Evolutionary conservation across 306 rosid species (phyloP).

Genomic region (Phaseolus lunatus): DNA sequence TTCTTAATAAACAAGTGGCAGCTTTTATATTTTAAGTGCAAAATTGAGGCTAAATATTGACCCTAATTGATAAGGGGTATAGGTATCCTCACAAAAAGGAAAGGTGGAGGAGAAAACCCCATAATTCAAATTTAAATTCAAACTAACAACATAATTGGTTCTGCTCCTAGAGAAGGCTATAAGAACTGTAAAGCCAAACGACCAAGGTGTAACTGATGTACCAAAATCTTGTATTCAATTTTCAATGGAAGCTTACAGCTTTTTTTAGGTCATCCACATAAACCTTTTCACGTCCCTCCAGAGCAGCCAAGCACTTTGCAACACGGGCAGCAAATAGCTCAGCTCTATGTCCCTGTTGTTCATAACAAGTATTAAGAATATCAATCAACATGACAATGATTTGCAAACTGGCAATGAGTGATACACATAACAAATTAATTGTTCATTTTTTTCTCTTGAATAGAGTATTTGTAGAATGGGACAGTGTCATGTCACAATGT

Average conservation of each 20-base stretch:
- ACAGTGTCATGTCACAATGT: slow-evolving; percentile 28
- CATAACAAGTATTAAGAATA: slow-evolving; percentile 41
- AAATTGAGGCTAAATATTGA: slow-evolving; percentile 1
- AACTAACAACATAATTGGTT: slow-evolving; percentile 26
- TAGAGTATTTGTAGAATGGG: slow-evolving; percentile 26
- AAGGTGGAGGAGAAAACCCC: slow-evolving; percentile 7
- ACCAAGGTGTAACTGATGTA: slow-evolving; percentile 17
- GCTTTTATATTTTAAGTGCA: slow-evolving; percentile 22
- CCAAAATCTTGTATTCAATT: slow-evolving; percentile 32
- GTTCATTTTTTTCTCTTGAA: neutral
- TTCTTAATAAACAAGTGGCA: neutral
- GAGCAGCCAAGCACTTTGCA: slow-evolving; percentile 92
- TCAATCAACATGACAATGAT: slow-evolving; percentile 23
- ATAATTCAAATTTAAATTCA: slow-evolving; percentile 36
- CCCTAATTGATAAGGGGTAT: slow-evolving; percentile 24
- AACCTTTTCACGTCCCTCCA: slow-evolving; percentile 97
- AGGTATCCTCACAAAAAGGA: neutral
- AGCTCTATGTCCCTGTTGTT: slow-evolving; percentile 95
- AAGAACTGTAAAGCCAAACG: slow-evolving; percentile 30
- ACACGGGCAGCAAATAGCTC: slow-evolving; percentile 97
- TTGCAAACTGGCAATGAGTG: slow-evolving; percentile 8
- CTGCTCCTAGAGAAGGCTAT: slow-evolving; percentile 24
- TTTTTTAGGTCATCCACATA: slow-evolving; percentile 90
- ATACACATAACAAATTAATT: neutral
- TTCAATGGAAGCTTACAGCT: slow-evolving; percentile 76